phyloP scores from a whole-genome alignment of 257 asterid genomes.

The Ajuga chamaepitys region DNA sequence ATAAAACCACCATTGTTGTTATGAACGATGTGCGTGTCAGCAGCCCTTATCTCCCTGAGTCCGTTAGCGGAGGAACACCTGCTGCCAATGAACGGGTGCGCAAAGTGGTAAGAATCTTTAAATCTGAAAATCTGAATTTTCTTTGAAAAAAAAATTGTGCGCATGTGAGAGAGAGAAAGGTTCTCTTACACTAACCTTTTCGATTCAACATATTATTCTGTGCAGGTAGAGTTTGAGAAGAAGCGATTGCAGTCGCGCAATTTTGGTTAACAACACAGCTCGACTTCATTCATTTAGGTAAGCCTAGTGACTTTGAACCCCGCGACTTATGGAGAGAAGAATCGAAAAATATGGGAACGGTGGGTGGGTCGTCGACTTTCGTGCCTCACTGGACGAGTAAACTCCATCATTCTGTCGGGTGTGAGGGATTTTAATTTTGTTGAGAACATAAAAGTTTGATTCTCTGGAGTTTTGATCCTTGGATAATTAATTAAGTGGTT shows the following conservation, averaged over 20 bases:
- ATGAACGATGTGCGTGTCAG: conserved; percentile 95
- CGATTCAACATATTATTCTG: neutral
- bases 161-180: neutral
- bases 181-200: neutral
- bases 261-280: conserved; percentile 19
- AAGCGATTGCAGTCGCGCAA: conserved; percentile 47
- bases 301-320: neutral
- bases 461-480: neutral
- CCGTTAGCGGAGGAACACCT: conserved; percentile 84
- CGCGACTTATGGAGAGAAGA: neutral
- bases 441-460: neutral
- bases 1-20: conserved; percentile 79
- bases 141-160: too few species aligned
- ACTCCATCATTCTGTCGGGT: conserved; percentile 1
- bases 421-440: conserved; percentile 4
- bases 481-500: neutral
- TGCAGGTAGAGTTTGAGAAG: conserved; percentile 67
- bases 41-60: conserved; percentile 90
- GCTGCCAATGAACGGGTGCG: conserved; percentile 96
- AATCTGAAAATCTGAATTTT: too few species aligned
- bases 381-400: neutral
- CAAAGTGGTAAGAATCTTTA: conserved; percentile 67
- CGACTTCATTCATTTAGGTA: neutral
- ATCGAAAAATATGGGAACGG: neutral
- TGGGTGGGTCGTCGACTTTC: neutral